Evolutionary conservation across 2,329 filamentous ascomycete genomes (phyloP).

Genomic region (Nothophoma quercina): DNA sequence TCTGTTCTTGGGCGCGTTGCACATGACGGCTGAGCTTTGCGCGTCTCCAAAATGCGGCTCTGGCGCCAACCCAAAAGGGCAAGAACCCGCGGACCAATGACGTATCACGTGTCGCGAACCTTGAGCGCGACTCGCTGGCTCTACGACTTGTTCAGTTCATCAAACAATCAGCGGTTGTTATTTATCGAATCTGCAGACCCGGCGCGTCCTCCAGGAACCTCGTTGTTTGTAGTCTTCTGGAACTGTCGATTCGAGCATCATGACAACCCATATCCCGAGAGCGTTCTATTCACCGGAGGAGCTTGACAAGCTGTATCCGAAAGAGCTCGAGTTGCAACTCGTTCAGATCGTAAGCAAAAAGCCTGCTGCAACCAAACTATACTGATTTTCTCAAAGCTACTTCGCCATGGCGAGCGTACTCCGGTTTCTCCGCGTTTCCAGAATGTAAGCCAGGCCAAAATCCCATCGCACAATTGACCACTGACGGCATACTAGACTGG

Average conservation of each 20-base stretch:
- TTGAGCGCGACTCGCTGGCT: constrained; percentile 13
- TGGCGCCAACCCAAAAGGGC: constrained; percentile 9
- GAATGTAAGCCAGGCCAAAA: constrained; percentile 63
- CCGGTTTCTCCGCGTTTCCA: constrained; percentile 89
- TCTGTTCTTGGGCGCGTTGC: neutral
- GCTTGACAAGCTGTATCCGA: constrained; percentile 81
- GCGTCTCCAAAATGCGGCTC: constrained; percentile 8
- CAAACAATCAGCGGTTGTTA: neutral
- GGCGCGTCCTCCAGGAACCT: too few species aligned
- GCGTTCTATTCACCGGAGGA: constrained; percentile 81
- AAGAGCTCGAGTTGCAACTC: constrained; percentile 79
- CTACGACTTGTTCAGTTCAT: neutral
- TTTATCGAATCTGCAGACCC: neutral
- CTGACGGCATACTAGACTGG: constrained; percentile 37
- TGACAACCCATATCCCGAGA: constrained; percentile 81
- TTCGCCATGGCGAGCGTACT: constrained; percentile 70
- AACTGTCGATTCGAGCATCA: constrained; percentile 48
- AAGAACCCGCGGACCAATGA: constrained; percentile 21
- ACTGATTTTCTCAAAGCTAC: constrained; percentile 36
- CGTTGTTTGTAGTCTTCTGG: neutral
- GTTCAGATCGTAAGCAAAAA: constrained; percentile 75
- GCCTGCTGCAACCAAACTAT: neutral
- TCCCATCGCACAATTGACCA: neutral
- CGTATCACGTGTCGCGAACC: constrained; percentile 31
- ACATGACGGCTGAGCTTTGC: neutral